These are phyloP conservation scores for Claviceps monticola DNA, from an alignment of 2,329 filamentous ascomycete genomes.

Conservation along the genomic window DNA sequence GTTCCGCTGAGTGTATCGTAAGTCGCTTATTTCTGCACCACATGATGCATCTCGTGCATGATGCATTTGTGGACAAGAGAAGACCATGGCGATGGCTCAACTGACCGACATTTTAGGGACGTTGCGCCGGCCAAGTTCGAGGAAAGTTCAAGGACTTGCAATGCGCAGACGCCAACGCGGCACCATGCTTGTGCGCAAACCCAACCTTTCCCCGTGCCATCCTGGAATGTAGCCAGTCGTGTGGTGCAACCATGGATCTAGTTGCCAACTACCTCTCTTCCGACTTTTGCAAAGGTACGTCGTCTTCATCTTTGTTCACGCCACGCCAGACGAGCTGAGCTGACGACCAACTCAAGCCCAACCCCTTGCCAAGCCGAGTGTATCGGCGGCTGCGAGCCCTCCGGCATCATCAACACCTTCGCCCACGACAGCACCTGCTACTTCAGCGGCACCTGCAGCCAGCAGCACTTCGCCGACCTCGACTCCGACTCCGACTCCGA, in stretches of 20 bases:
- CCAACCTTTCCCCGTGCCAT: constrained; percentile 22
- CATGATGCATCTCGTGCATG: background rate
- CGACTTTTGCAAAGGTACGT: constrained; percentile 14
- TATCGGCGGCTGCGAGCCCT: background rate
- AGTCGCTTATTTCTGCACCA: constrained; percentile 8
- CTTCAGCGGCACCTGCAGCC: background rate
- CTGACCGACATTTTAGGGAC: constrained; percentile 7
- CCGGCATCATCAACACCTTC: background rate
- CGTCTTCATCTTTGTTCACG: background rate
- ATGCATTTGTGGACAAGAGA: background rate
- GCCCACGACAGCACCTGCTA: background rate
- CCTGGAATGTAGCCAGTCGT: constrained; percentile 23
- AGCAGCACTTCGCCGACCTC: background rate
- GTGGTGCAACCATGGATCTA: constrained; percentile 12
- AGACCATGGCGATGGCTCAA: background rate
- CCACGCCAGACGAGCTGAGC: background rate
- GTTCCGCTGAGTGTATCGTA: constrained; percentile 17
- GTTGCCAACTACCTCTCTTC: constrained; percentile 9
- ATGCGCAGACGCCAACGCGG: constrained; percentile 17
- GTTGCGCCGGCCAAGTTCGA: constrained; percentile 11
- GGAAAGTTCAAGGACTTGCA: constrained; percentile 10
- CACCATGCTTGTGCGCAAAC: constrained; percentile 27
- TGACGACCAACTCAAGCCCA: background rate
- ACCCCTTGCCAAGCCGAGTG: background rate
- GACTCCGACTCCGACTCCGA: background rate